A percentile compares a stretch with the other conserved stretches of the same genome.
Evolutionary conservation across 768 basidiomycete species (phyloP).

Genomic region (Serendipita indica): DNA sequence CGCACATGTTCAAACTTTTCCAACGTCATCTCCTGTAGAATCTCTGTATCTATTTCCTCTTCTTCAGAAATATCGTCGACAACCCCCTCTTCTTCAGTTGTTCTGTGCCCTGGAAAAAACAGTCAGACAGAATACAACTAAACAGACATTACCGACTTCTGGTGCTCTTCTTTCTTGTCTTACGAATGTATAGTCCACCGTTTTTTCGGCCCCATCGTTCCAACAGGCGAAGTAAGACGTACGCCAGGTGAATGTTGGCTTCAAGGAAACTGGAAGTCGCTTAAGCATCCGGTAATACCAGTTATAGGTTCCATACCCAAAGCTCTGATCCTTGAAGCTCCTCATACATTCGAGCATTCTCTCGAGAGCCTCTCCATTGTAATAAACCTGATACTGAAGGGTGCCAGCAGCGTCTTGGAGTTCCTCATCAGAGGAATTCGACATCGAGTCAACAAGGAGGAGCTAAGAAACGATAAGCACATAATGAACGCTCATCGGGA

Average conservation of each 20-base stretch:
- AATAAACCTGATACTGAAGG: conserved; percentile 81
- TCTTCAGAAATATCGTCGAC: conserved; percentile 59
- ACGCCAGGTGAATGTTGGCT: conserved; percentile 68
- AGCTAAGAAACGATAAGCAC: conserved; percentile 27
- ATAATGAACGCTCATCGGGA: not conserved
- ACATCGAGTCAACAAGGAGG: conserved; percentile 76
- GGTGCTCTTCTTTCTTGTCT: conserved; percentile 34
- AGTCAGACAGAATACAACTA: not conserved
- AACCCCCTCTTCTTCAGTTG: conserved; percentile 35
- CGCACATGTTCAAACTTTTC: conserved; percentile 77
- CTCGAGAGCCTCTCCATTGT: conserved; percentile 89
- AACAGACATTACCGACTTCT: conserved; percentile 16
- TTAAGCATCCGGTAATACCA: not conserved
- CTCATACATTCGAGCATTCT: conserved; percentile 64
- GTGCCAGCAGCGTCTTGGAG: conserved; percentile 64
- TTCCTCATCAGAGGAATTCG: conserved; percentile 32
- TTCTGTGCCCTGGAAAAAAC: conserved; percentile 12
- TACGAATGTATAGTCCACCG: conserved; percentile 58
- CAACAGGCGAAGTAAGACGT: conserved; percentile 75
- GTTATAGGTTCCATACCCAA: conserved; percentile 22
- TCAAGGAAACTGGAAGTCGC: conserved; percentile 64
- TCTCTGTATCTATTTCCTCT: conserved; percentile 41
- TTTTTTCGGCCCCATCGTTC: conserved; percentile 73
- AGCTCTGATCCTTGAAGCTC: conserved; percentile 57
- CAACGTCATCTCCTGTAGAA: conserved; percentile 78